These are phyloP conservation scores for Botrytis galanthina DNA, from an alignment of 2,329 filamentous ascomycete species.

Conservation along the genomic window DNA sequence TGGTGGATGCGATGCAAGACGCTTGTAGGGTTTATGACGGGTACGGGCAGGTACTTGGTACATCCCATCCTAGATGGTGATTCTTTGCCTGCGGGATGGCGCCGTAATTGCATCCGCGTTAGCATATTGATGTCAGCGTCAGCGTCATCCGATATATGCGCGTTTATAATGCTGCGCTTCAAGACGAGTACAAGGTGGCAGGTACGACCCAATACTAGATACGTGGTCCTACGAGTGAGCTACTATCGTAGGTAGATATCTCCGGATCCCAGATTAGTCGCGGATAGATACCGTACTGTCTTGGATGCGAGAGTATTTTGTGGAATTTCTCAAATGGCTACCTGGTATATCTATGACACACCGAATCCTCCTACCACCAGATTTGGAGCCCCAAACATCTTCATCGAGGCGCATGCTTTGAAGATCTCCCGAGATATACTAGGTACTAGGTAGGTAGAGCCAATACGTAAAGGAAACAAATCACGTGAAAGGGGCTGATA, in stretches of 20 bases:
- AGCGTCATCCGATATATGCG: neutral
- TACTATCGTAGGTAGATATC: neutral
- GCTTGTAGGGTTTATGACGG: slow-evolving; percentile 1
- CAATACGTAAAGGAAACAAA: neutral
- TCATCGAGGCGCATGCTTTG: neutral
- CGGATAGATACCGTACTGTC: neutral
- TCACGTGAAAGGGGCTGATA: neutral
- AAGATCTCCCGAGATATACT: neutral
- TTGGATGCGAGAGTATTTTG: neutral
- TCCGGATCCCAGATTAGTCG: neutral
- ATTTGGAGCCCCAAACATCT: neutral
- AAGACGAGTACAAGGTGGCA: neutral
- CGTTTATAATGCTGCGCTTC: neutral
- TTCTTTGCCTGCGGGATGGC: neutral
- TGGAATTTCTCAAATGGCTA: neutral
- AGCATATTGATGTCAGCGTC: neutral
- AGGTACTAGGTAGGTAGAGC: neutral
- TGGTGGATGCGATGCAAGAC: neutral
- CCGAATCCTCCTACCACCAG: neutral
- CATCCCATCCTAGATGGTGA: neutral
- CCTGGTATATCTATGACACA: neutral
- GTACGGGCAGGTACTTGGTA: neutral
- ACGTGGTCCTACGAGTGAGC: neutral
- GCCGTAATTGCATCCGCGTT: neutral
- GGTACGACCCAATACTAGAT: neutral